Evolutionary conservation across 2,329 filamentous ascomycete species (phyloP), one percentile per base, ranked within the genome.

Genomic region (Stemphylium vesicarium): DNA sequence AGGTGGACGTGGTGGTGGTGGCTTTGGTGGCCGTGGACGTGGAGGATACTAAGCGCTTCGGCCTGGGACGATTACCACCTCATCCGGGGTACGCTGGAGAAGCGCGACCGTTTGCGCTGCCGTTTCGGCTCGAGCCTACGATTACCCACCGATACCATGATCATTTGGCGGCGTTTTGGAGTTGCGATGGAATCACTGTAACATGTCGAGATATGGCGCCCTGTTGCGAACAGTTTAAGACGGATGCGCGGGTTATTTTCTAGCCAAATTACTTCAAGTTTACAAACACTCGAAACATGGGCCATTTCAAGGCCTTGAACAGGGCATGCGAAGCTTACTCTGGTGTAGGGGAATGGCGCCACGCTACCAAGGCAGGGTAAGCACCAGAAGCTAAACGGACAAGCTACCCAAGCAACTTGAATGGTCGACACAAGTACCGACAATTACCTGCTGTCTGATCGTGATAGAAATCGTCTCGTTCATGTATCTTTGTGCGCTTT

Each of bases 1-100:
- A 56, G 66, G 66, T 41, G 66, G 78, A 75, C 63, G 75, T 64
- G 57, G 73, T 48, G 69, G 75, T 41, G 72, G 88, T 74, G 78
- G 86, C 83, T 47, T 45, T 47, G 56, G 65, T 24, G 60, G 66
- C 44, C 65, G 68, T 57, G 70, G 69, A 56, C 63, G 70, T 58
- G 70, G 69, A 56, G 68, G 70, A 57, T 71, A 69, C 57, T 71
- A 63, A 65, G 59, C 56, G 51, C 47, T 55, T 45, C 57, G 39
- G 47, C 26, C 41, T 20, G 38, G 40, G 39, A 46, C 40, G 46
- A 49, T 47, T 36, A 55, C 22, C 40, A 62, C 43, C 50, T 53
- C 43, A 44, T 36, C 35, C 36, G 40, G 39, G 41, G 38, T 13
- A 51, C 35, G 36, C 45, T 54, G 57, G 56, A 42, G 59, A 57